phyloP scores from a whole-genome alignment of 2,329 filamentous ascomycete species.

The Pseudophaeomoniella oleicola region DNA sequence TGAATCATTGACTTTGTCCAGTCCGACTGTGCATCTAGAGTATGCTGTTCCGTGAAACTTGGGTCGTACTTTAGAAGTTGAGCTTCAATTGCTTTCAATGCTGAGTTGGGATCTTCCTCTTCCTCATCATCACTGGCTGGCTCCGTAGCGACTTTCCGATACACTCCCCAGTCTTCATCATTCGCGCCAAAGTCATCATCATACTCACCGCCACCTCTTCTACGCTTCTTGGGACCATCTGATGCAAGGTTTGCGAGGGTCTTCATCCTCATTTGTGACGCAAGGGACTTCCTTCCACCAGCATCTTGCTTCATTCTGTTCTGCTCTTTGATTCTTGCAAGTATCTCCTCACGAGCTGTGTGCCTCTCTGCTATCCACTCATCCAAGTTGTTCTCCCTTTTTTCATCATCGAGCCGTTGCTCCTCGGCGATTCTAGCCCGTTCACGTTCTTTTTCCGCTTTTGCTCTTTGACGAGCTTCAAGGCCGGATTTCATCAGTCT shows the following conservation, averaged over 20 bases:
- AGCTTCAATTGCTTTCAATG: constrained; percentile 62
- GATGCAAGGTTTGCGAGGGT: constrained; percentile 90
- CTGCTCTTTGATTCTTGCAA: constrained; percentile 79
- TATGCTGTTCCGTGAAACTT: constrained; percentile 81
- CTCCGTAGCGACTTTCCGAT: constrained; percentile 78
- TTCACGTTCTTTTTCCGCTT: constrained; percentile 88
- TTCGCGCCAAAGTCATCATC: constrained; percentile 96
- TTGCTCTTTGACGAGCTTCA: constrained; percentile 83
- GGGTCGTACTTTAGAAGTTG: constrained; percentile 79
- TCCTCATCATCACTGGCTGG: constrained; percentile 68
- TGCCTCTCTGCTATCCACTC: constrained; percentile 75
- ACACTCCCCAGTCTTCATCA: constrained; percentile 96
- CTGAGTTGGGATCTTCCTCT: constrained; percentile 69
- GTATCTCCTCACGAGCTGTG: constrained; percentile 53
- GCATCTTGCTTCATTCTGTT: constrained; percentile 87
- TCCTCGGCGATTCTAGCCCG: constrained; percentile 73
- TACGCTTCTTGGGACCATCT: constrained; percentile 71
- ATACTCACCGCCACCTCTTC: constrained; percentile 65
- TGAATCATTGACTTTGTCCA: constrained; percentile 90
- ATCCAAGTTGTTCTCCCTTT: constrained; percentile 70
- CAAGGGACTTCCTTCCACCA: constrained; percentile 90
- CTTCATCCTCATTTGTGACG: constrained; percentile 96
- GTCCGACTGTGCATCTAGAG: constrained; percentile 79
- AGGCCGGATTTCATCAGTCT: constrained; percentile 87
- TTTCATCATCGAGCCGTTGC: constrained; percentile 68